A percentile compares a stretch with the other conserved stretches of the same genome.
Evolutionary conservation across 2,329 filamentous ascomycete genomes (phyloP).

Genomic region (Alternaria hordeiaustralica): DNA sequence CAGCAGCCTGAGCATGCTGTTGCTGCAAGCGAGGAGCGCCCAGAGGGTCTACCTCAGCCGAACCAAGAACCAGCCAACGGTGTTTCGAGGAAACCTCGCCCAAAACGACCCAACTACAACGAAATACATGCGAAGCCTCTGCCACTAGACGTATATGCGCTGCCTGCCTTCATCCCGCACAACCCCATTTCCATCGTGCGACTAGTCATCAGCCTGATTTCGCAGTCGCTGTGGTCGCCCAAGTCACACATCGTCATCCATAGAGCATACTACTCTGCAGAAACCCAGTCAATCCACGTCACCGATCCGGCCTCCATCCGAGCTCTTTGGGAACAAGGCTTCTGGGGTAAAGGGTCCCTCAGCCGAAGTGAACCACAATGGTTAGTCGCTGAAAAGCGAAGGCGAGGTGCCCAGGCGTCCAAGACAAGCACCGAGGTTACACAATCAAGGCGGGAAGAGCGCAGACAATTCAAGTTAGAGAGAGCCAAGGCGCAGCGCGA

Average conservation of each 20-base stretch:
- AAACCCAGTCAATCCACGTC: conserved; percentile 83
- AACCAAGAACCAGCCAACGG: conserved; percentile 22
- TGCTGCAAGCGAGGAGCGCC: conserved; percentile 8
- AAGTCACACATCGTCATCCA: conserved; percentile 71
- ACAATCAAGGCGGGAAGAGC: conserved; percentile 75
- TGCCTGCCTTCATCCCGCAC: conserved; percentile 87
- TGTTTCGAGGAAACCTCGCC: conserved; percentile 35
- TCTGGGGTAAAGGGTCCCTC: conserved; percentile 92
- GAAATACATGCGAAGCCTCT: conserved; percentile 82
- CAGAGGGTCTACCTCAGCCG: conserved; percentile 10
- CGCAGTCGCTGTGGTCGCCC: conserved; percentile 71
- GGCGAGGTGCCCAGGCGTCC: conserved; percentile 67
- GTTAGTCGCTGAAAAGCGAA: conserved; percentile 81
- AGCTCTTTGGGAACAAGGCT: conserved; percentile 93
- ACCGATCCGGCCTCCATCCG: conserved; percentile 76
- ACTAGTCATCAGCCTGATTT: conserved; percentile 77
- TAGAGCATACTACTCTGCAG: conserved; percentile 78
- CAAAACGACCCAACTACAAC: conserved; percentile 63
- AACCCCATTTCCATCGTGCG: conserved; percentile 90
- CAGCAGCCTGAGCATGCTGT: conserved; percentile 13
- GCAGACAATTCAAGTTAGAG: conserved; percentile 86
- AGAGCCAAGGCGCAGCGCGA: conserved; percentile 87
- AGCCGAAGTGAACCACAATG: conserved; percentile 96
- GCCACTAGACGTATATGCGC: conserved; percentile 80
- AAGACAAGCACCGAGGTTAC: conserved; percentile 86